Conservation (phyloP, 2,329 filamentous ascomycete species). For the Elsinoe necatrix region DNA sequence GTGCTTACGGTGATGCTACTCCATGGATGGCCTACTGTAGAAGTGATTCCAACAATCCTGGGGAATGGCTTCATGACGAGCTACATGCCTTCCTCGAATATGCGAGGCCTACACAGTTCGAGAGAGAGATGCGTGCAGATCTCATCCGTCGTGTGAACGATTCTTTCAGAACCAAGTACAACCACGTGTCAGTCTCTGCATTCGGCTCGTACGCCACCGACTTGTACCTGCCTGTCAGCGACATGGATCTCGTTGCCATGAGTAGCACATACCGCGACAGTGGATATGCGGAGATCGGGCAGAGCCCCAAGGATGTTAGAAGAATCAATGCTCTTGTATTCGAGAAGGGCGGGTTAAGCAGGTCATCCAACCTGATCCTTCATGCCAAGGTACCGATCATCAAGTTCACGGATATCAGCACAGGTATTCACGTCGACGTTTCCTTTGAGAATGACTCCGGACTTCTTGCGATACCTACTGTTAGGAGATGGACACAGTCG, state of each 20-base stretch:
- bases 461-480: constrained; percentile 69
- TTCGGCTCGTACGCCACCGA: constrained; percentile 93
- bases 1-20: constrained; percentile 33
- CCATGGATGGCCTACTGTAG: constrained; percentile 50
- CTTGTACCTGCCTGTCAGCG: constrained; percentile 64
- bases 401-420: constrained; percentile 75
- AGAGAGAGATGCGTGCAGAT: constrained; percentile 64
- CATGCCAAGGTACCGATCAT: constrained; percentile 81
- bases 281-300: constrained; percentile 36
- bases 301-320: neutral
- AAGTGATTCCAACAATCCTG: constrained; percentile 39
- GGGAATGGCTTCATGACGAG: constrained; percentile 67
- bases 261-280: constrained; percentile 50
- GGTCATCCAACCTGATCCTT: constrained; percentile 51
- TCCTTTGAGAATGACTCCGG: constrained; percentile 91
- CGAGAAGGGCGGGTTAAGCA: constrained; percentile 21
- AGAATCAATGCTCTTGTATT: constrained; percentile 43
- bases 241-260: constrained; percentile 88
- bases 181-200: constrained; percentile 54
- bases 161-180: constrained; percentile 43
- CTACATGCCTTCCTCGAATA: constrained; percentile 82
- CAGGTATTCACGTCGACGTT: constrained; percentile 77
- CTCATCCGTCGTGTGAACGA: constrained; percentile 61
- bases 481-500: constrained; percentile 65
- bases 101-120: constrained; percentile 67